Evolutionary conservation across 768 basidiomycete genomes (phyloP).

Genomic region (Phlebiopsis flavidoalba): DNA sequence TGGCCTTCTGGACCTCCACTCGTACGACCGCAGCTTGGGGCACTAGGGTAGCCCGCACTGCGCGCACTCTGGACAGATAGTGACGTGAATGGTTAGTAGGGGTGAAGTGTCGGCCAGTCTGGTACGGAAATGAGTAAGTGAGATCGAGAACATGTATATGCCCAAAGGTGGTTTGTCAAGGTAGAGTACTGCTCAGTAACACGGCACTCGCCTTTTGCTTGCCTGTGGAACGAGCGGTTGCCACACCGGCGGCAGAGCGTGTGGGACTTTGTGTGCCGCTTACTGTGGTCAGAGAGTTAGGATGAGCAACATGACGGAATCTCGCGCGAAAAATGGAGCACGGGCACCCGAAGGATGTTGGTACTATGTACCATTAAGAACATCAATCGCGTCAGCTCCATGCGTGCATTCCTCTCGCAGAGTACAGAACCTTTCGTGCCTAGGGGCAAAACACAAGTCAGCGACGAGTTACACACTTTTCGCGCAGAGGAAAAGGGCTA

Average conservation of each 20-base stretch:
- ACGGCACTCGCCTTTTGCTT: conserved; percentile 95
- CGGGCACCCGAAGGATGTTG: conserved; percentile 92
- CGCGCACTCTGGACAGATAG: conserved; percentile 62
- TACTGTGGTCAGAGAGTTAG: conserved; percentile 45
- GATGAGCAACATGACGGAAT: neutral
- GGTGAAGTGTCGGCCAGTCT: neutral
- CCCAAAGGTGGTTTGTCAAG: neutral
- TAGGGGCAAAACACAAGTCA: conserved; percentile 28
- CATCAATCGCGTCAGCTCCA: conserved; percentile 15
- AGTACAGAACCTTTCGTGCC: conserved; percentile 83
- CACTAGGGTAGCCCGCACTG: conserved; percentile 96
- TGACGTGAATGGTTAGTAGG: conserved; percentile 3
- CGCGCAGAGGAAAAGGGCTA: conserved; percentile 4
- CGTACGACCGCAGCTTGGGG: conserved; percentile 92
- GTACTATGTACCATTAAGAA: conserved; percentile 50
- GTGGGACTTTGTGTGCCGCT: conserved; percentile 95
- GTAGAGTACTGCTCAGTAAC: neutral
- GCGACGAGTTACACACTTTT: conserved; percentile 11
- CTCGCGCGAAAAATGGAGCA: conserved; percentile 19
- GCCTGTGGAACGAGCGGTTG: conserved; percentile 93
- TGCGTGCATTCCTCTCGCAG: conserved; percentile 9
- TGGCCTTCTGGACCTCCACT: conserved; percentile 99
- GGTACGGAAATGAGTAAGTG: neutral
- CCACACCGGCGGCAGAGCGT: conserved; percentile 98
- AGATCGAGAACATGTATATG: neutral